Percentiles rank a stretch among this genome's conserved stretches.
These are phyloP conservation scores for Orbilia quercus DNA, from an alignment of 2,329 filamentous ascomycete species.

Conservation along the genomic window DNA sequence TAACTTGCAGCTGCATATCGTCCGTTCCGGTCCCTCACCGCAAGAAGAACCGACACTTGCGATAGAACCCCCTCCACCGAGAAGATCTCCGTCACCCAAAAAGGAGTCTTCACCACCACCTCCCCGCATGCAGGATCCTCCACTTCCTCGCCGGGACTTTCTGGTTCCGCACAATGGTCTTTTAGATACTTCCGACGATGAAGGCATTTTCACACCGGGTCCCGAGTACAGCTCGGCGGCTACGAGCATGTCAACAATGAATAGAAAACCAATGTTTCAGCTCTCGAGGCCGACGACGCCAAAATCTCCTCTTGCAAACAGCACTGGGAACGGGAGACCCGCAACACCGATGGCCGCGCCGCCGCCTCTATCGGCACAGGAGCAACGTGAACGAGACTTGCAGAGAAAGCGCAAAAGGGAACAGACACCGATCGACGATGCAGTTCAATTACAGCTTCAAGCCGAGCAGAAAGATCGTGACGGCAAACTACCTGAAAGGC, in stretches of 20 bases:
- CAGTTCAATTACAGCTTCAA: constrained; percentile 44
- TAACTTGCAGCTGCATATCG: constrained; percentile 9
- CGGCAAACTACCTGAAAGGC: constrained; percentile 13
- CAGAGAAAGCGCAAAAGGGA: constrained; percentile 48
- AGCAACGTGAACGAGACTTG: constrained; percentile 39
- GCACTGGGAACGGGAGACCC: constrained; percentile 23
- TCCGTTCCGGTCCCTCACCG: constrained; percentile 15
- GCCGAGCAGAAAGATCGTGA: constrained; percentile 46
- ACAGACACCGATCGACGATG: constrained; percentile 42
- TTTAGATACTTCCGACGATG: constrained; percentile 53
- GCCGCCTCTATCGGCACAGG: constrained; percentile 8
- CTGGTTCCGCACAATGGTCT: constrained; percentile 33
- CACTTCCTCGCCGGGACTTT: constrained; percentile 43
- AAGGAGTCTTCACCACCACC: background rate
- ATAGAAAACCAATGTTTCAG: constrained; percentile 28
- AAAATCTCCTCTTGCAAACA: constrained; percentile 24
- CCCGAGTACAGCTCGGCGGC: constrained; percentile 47
- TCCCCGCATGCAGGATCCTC: constrained; percentile 52
- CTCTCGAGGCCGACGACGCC: constrained; percentile 42
- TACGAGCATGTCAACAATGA: constrained; percentile 43
- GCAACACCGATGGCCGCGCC: constrained; percentile 12
- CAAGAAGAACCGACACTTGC: background rate
- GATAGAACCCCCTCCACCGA: background rate
- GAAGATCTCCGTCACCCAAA: background rate
- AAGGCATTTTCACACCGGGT: constrained; percentile 54